These are phyloP conservation scores for Apiotrichum sp. DNA, from an alignment of 1,284 basidiomycete species.

Conservation along the genomic window DNA sequence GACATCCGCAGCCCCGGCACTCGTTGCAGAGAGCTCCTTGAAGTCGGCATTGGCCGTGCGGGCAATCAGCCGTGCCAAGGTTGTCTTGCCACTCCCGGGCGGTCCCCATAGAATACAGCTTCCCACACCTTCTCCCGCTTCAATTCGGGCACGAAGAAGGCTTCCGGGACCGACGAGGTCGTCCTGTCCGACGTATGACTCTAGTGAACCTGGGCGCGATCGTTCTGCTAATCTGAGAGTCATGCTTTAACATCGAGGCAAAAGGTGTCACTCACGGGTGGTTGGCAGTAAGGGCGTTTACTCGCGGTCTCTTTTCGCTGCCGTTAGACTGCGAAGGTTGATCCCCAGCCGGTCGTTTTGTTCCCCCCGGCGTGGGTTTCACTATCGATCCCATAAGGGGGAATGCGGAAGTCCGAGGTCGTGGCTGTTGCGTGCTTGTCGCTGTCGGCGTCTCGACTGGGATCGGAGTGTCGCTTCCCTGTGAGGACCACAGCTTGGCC, in stretches of 20 bases:
- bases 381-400: too few relatives aligned
- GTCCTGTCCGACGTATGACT: slow-evolving; percentile 38
- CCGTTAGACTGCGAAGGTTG: background rate
- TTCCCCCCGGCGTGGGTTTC: too few relatives aligned
- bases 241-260: background rate
- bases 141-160: slow-evolving; percentile 38
- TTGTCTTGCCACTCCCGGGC: slow-evolving; percentile 46
- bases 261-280: slow-evolving; percentile 33
- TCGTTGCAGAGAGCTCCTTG: slow-evolving; percentile 69
- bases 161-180: slow-evolving; percentile 42
- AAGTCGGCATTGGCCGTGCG: slow-evolving; percentile 54
- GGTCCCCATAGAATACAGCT: slow-evolving; percentile 47
- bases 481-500: background rate
- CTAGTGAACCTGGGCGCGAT: slow-evolving; percentile 35
- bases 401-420: background rate
- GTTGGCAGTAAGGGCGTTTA: slow-evolving; percentile 39
- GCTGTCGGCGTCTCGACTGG: slow-evolving; percentile 10
- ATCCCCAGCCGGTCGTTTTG: too few relatives aligned
- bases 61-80: slow-evolving; percentile 40
- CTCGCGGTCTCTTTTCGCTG: slow-evolving; percentile 25
- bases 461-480: background rate
- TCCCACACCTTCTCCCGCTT: slow-evolving; percentile 38
- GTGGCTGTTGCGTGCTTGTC: background rate
- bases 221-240: slow-evolving; percentile 39
- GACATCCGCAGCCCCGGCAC: slow-evolving; percentile 70